These are phyloP conservation scores for Raffaelea ambrosiae DNA, from an alignment of 2,329 filamentous ascomycete genomes.

Conservation along the genomic window DNA sequence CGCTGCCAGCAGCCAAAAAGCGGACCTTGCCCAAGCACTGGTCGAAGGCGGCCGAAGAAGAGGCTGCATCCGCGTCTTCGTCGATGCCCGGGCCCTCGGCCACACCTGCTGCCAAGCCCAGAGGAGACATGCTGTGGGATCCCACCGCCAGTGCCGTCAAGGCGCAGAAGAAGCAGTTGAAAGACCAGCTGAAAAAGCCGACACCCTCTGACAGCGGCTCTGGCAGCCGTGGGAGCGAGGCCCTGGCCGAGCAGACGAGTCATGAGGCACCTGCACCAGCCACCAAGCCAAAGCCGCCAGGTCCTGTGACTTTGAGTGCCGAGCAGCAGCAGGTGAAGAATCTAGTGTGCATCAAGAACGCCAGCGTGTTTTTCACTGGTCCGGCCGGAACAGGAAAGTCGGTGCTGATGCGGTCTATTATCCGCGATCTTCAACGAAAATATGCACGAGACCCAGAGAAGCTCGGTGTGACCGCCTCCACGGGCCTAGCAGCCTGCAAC, in stretches of 20 bases:
- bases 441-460: conserved; percentile 69
- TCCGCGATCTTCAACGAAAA: conserved; percentile 69
- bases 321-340: conserved; percentile 81
- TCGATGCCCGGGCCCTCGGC: conserved; percentile 16
- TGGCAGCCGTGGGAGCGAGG: conserved; percentile 22
- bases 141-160: conserved; percentile 66
- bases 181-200: conserved; percentile 47
- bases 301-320: conserved; percentile 59
- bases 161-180: conserved; percentile 68
- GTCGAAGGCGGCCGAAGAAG: conserved; percentile 19
- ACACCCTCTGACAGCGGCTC: conserved; percentile 26
- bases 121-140: conserved; percentile 52
- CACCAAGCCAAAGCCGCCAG: conserved; percentile 30
- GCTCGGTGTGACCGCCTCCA: conserved; percentile 90
- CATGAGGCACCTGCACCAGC: not conserved
- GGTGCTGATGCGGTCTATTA: conserved; percentile 87
- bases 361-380: conserved; percentile 96
- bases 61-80: too few species aligned
- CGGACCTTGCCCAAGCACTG: conserved; percentile 53
- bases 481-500: conserved; percentile 91
- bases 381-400: conserved; percentile 97
- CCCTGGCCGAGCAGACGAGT: not conserved
- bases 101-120: conserved; percentile 26
- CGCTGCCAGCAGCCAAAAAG: conserved; percentile 43
- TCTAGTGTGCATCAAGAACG: conserved; percentile 67